phyloP scores from a whole-genome alignment of 306 rosid genomes.

The Parietaria judaica region DNA sequence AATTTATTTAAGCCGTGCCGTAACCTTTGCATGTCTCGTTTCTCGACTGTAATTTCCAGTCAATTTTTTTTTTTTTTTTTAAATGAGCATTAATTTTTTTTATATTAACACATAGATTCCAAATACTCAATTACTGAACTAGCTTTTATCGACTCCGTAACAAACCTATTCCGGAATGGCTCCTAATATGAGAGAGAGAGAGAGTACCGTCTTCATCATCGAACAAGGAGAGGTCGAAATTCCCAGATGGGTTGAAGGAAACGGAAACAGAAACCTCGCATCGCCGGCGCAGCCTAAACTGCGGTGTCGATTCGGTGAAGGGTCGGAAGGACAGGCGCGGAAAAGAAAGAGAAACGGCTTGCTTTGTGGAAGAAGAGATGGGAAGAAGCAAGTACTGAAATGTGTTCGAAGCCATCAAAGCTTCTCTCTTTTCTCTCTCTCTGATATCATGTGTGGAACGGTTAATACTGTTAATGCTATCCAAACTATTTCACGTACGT shows the following conservation, averaged over 20 bases:
- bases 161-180: too few species aligned
- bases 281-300: constrained; percentile 24
- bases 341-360: constrained; percentile 15
- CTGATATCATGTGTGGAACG: neutral
- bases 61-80: too few species aligned
- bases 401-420: constrained; percentile 34
- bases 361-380: constrained; percentile 40
- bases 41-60: too few species aligned
- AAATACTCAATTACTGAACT: too few species aligned
- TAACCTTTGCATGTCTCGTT: too few species aligned
- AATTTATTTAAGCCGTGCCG: too few species aligned
- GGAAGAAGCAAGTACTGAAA: constrained; percentile 43
- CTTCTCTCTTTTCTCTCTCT: neutral
- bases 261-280: constrained; percentile 47
- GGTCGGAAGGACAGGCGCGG: constrained; percentile 33
- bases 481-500: constrained; percentile 16
- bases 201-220: constrained; percentile 49
- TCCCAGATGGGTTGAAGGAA: constrained; percentile 83
- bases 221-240: constrained; percentile 61
- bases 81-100: too few species aligned
- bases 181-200: neutral
- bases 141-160: too few species aligned
- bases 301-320: constrained; percentile 22
- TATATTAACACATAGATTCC: too few species aligned
- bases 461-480: constrained; percentile 33